Conservation (phyloP, 495 filamentous ascomycete genomes). For the Neurospora discreta region DNA sequence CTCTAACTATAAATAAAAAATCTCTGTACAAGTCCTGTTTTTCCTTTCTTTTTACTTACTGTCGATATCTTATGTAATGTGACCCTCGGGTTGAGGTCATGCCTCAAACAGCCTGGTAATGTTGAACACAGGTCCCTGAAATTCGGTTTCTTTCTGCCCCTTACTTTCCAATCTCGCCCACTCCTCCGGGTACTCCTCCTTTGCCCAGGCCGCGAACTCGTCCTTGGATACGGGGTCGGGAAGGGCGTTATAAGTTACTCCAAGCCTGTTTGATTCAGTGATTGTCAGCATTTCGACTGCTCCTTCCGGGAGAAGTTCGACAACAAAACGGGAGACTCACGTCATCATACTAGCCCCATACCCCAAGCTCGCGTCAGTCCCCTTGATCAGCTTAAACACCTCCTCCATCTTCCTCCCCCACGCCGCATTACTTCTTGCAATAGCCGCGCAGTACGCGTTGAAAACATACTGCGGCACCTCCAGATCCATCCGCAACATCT, state of each 20-base stretch:
- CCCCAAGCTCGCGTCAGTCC: constrained; percentile 53
- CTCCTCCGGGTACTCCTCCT: constrained; percentile 48
- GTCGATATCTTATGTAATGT: constrained; percentile 1
- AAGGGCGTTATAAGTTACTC: constrained; percentile 61
- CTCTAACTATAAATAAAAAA: neutral
- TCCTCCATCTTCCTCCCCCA: constrained; percentile 52
- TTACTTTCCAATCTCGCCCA: constrained; percentile 53
- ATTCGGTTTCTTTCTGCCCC: constrained; percentile 22
- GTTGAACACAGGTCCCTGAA: constrained; percentile 31
- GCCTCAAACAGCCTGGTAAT: constrained; percentile 32
- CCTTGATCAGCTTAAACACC: constrained; percentile 49
- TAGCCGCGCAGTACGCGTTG: constrained; percentile 58
- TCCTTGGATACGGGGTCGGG: constrained; percentile 47
- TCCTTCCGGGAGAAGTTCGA: neutral
- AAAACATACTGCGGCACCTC: constrained; percentile 61
- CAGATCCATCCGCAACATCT: constrained; percentile 63
- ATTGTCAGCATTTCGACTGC: neutral
- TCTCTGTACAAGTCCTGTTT: neutral
- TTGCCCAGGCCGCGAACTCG: constrained; percentile 63
- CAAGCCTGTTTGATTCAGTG: constrained; percentile 40
- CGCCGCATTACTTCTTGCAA: constrained; percentile 32
- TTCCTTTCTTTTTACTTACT: neutral
- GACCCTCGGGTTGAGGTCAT: constrained; percentile 14
- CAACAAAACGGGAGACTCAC: constrained; percentile 42
- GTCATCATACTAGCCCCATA: constrained; percentile 51